These are phyloP conservation scores for Melanogaster broomeanus DNA, from an alignment of 768 basidiomycete genomes.

Conservation along the genomic window DNA sequence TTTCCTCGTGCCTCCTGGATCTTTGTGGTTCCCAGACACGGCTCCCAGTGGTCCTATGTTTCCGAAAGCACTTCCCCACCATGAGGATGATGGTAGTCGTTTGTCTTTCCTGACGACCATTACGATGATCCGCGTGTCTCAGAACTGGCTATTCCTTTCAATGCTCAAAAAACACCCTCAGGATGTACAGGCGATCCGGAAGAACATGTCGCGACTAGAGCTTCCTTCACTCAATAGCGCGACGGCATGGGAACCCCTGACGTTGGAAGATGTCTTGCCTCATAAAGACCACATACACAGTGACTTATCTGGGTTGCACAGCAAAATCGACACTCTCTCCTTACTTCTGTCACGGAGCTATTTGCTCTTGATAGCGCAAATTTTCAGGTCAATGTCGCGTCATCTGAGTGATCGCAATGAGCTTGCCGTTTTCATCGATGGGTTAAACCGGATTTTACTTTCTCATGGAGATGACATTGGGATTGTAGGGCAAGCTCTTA, in stretches of 20 bases:
- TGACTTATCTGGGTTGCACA: slow-evolving; percentile 10
- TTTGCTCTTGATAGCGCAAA: slow-evolving; percentile 64
- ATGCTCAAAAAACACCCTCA: slow-evolving; percentile 68
- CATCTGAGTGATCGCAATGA: slow-evolving; percentile 72
- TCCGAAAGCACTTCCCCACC: slow-evolving; percentile 43
- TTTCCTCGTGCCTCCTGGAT: slow-evolving; percentile 68
- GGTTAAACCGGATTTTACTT: slow-evolving; percentile 68
- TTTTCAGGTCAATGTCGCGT: slow-evolving; percentile 71
- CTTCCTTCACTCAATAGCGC: slow-evolving; percentile 48
- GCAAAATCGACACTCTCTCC: slow-evolving; percentile 47
- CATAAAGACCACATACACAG: slow-evolving; percentile 18
- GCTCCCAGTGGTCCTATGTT: slow-evolving; percentile 65
- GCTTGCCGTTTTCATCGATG: slow-evolving; percentile 65
- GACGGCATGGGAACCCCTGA: slow-evolving; percentile 33
- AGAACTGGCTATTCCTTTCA: slow-evolving; percentile 66
- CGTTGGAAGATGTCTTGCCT: slow-evolving; percentile 51
- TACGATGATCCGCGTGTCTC: slow-evolving; percentile 65
- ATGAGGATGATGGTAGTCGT: slow-evolving; percentile 41
- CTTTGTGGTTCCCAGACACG: slow-evolving; percentile 64
- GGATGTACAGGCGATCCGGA: slow-evolving; percentile 68
- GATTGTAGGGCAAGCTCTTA: slow-evolving; percentile 73
- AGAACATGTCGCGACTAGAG: slow-evolving; percentile 60
- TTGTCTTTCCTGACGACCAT: slow-evolving; percentile 51
- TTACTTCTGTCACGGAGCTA: slow-evolving; percentile 68
- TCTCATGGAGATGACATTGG: slow-evolving; percentile 72